Percentiles rank a stretch among this genome's conserved stretches.
Evolutionary conservation across 2,329 filamentous ascomycete genomes (phyloP).

Genomic region (Stagonosporopsis rhizophila): DNA sequence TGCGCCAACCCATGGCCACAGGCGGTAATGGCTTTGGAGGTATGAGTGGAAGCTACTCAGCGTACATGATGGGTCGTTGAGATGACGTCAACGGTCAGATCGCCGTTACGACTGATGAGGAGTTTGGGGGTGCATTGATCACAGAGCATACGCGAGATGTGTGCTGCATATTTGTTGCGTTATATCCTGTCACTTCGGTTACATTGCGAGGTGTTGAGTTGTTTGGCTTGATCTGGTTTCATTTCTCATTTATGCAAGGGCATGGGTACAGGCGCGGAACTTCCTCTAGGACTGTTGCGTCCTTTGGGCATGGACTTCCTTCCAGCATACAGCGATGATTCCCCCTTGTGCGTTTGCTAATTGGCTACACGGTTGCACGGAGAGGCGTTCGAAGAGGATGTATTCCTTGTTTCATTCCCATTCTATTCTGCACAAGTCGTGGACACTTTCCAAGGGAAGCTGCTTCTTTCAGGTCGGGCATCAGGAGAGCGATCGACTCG

Average conservation of each 20-base stretch:
- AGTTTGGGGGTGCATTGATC: conserved; percentile 44
- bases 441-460: background rate
- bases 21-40: conserved; percentile 42
- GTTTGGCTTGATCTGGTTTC: conserved; percentile 40
- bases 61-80: conserved; percentile 52
- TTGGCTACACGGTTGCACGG: conserved; percentile 38
- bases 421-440: conserved; percentile 6
- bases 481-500: conserved; percentile 2
- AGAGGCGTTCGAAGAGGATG: conserved; percentile 40
- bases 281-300: conserved; percentile 42
- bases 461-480: conserved; percentile 21
- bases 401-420: conserved; percentile 17
- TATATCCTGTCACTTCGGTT: conserved; percentile 52
- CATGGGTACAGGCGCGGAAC: conserved; percentile 51
- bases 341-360: conserved; percentile 51
- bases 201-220: conserved; percentile 51
- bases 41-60: conserved; percentile 43
- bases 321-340: conserved; percentile 55
- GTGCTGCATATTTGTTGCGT: conserved; percentile 46
- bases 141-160: conserved; percentile 39
- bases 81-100: conserved; percentile 24
- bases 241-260: conserved; percentile 47
- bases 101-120: conserved; percentile 47
- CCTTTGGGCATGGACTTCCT: conserved; percentile 48
- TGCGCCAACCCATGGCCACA: conserved; percentile 45